Evolutionary conservation across 139 green algal species (phyloP), one percentile per base, ranked within the genome.

Genomic region (Axilococcus clingmanii): DNA sequence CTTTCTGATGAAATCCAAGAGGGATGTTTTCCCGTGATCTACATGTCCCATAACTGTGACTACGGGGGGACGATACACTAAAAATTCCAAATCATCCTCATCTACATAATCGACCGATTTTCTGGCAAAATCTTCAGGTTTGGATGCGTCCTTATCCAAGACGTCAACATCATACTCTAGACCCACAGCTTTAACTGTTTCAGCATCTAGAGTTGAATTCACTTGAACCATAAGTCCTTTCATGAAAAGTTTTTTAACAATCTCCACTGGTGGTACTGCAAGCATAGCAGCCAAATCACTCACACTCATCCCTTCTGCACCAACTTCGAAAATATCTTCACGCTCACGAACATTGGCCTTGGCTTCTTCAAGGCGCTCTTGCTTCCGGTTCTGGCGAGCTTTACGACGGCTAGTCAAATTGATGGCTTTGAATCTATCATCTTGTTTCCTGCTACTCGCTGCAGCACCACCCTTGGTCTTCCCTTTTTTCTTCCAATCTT

Each of bases 31-130:
- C 46, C 93, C 93, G 69, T 99, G 93, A 69, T 99, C 93, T 1
- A 99, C 93, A 55, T 99, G 93, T 3, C 93, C 93, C 93, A 99
- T 98, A 36, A 99, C 86, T 14, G 87, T 95, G 11, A 98, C 91
- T 31, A 99, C 87, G 0, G 90, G 88, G 4, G 88, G 84, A 5
- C 88, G 61, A 1, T 68, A 9, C 51, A 73, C 54, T 34, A 95
- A 63, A 34, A 74, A 41, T 17, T 94, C 84, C 24, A 85, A 20
- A 47, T 96, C 91, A 31, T 87, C 81, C 29, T 89, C 76, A 2
- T 79, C 76, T 4, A 90, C 38, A 32, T 84, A 95, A 37, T 45
- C 32, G 17, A 20, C 22, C 23, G 65, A 70, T 65, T 92, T 94
- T 44, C 75, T 78, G 3, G 76, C 82, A 15, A 44, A 33, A 5